Conservation (phyloP, 2,329 filamentous ascomycete genomes). For the Dothidotthia symphoricarpi region DNA sequence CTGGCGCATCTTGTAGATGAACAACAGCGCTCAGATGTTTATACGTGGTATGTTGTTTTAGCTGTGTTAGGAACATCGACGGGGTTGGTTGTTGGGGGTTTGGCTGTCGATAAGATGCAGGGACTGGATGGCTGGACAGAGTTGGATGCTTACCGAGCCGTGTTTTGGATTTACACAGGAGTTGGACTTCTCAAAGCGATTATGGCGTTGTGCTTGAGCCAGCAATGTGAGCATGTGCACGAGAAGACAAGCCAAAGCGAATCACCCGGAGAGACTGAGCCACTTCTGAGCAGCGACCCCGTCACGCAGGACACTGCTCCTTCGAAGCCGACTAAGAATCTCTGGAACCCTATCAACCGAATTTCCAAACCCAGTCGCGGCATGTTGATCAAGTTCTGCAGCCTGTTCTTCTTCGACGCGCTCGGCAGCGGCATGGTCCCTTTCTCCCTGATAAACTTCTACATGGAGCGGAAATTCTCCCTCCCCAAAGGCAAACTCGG, state of each 20-base stretch:
- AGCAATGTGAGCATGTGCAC: constrained; percentile 36
- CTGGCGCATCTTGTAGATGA: constrained; percentile 37
- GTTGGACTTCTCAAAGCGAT: constrained; percentile 43
- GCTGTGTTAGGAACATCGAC: constrained; percentile 39
- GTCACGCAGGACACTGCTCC: constrained; percentile 4
- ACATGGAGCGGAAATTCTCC: constrained; percentile 58
- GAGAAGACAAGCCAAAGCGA: constrained; percentile 4
- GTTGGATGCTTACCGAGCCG: constrained; percentile 40
- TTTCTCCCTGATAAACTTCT: constrained; percentile 50
- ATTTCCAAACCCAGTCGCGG: constrained; percentile 57
- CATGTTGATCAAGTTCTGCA: constrained; percentile 61
- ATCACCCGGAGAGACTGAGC: constrained; percentile 21
- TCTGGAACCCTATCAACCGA: constrained; percentile 47
- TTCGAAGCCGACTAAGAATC: constrained; percentile 12
- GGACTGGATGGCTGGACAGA: constrained; percentile 36
- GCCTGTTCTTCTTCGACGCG: constrained; percentile 67
- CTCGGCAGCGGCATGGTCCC: constrained; percentile 68
- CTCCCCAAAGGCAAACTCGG: constrained; percentile 55
- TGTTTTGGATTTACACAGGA: constrained; percentile 47
- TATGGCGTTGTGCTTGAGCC: constrained; percentile 42
- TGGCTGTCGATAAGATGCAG: constrained; percentile 37
- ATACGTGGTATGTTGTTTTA: constrained; percentile 44
- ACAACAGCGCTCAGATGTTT: constrained; percentile 36
- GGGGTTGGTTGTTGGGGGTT: constrained; percentile 38
- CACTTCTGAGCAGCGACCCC: constrained; percentile 14